Percentiles rank a stretch among this genome's conserved stretches.
These are phyloP conservation scores for Exophiala sideris DNA, from an alignment of 2,329 filamentous ascomycete genomes.

Conservation along the genomic window DNA sequence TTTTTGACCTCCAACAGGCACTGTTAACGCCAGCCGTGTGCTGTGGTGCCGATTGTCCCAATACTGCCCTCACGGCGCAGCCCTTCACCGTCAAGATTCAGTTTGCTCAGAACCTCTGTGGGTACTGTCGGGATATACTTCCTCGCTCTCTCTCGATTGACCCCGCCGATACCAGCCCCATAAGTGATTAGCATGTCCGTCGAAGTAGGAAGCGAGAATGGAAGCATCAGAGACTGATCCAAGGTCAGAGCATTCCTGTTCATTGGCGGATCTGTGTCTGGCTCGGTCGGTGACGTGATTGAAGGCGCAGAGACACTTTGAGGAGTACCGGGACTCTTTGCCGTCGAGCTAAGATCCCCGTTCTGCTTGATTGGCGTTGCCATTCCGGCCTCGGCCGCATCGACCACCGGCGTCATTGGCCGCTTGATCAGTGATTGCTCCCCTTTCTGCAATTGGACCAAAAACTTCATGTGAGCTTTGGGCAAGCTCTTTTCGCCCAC, in stretches of 20 bases:
- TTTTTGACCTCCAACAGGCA: slow-evolving; percentile 6
- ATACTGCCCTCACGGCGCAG: slow-evolving; percentile 16
- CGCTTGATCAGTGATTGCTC: slow-evolving; percentile 50
- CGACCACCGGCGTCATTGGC: slow-evolving; percentile 44
- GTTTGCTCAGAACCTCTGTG: slow-evolving; percentile 83
- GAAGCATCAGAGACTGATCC: slow-evolving; percentile 86
- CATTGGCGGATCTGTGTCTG: slow-evolving; percentile 27
- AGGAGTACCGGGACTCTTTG: slow-evolving; percentile 21
- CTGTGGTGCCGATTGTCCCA: slow-evolving; percentile 19
- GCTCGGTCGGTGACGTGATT: slow-evolving; percentile 19
- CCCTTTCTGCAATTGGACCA: slow-evolving; percentile 75
- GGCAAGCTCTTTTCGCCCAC: slow-evolving; percentile 90
- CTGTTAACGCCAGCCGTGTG: slow-evolving; percentile 18
- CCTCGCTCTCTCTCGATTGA: slow-evolving; percentile 84
- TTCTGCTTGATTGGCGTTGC: slow-evolving; percentile 19
- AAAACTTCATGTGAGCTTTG: slow-evolving; percentile 83
- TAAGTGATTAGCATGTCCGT: slow-evolving; percentile 97
- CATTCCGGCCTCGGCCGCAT: slow-evolving; percentile 31
- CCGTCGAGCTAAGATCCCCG: slow-evolving; percentile 5
- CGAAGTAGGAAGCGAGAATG: slow-evolving; percentile 90
- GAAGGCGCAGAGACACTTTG: slow-evolving; percentile 10
- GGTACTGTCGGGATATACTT: slow-evolving; percentile 97
- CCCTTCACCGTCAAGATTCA: slow-evolving; percentile 40
- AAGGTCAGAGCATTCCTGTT: slow-evolving; percentile 58
- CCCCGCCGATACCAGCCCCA: slow-evolving; percentile 87